Evolutionary conservation across 2,329 filamentous ascomycete species (phyloP).

Genomic region (Aureobasidium melanogenum): DNA sequence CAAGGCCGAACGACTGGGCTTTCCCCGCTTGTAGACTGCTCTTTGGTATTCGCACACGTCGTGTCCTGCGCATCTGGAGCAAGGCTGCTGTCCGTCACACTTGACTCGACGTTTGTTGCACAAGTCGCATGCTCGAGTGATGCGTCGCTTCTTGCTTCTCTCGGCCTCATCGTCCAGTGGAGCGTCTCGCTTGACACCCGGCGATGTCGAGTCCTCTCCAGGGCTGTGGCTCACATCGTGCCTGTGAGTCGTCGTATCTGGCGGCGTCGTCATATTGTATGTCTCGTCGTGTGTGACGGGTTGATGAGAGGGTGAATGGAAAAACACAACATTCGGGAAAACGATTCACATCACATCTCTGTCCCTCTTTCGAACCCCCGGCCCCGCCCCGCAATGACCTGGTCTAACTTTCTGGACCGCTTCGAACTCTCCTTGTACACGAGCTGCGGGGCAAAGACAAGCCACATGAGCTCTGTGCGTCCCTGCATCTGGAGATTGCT

Average conservation of each 20-base stretch:
- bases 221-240: constrained; percentile 5
- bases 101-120: constrained; percentile 12
- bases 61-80: constrained; percentile 8
- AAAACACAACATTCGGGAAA: neutral
- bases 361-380: neutral
- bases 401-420: constrained; percentile 6
- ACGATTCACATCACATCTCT: neutral
- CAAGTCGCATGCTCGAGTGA: constrained; percentile 9
- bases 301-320: neutral
- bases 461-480: constrained; percentile 11
- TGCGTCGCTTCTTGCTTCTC: constrained; percentile 10
- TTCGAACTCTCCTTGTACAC: constrained; percentile 1
- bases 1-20: constrained; percentile 11
- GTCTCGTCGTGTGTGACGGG: neutral
- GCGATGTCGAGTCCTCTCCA: constrained; percentile 4
- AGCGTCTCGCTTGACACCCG: neutral
- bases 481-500: constrained; percentile 8
- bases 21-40: constrained; percentile 11
- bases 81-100: constrained; percentile 10
- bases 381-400: constrained; percentile 8
- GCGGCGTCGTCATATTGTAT: constrained; percentile 5
- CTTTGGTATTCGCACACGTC: constrained; percentile 9
- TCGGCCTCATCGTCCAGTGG: neutral
- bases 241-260: neutral
- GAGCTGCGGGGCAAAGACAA: constrained; percentile 10